Percentiles rank a stretch among this genome's conserved stretches.
These are phyloP conservation scores for Lichtheimia ornata DNA, from an alignment of 371 early-diverging fungal genomes.

Conservation along the genomic window DNA sequence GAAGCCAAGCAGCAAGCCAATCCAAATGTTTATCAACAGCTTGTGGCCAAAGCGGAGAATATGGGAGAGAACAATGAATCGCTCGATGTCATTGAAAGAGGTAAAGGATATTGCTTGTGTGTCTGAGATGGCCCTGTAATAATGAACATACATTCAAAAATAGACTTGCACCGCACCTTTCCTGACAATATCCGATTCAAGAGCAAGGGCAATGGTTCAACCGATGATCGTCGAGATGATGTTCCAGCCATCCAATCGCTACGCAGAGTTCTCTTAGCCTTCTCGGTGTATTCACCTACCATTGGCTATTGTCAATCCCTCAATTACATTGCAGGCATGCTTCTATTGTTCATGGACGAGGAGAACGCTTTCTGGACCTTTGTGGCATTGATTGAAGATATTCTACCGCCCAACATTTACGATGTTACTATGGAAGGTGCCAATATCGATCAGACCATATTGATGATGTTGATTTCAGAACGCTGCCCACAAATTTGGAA, in stretches of 20 bases:
- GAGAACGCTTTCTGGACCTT: conserved; percentile 87
- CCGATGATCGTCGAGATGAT: conserved; percentile 44
- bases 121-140: background rate
- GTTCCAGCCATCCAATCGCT: conserved; percentile 38
- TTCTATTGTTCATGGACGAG: conserved; percentile 74
- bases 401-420: conserved; percentile 77
- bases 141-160: background rate
- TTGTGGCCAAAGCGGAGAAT: conserved; percentile 52
- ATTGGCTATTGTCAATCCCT: conserved; percentile 89
- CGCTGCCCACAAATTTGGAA: conserved; percentile 58
- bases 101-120: background rate
- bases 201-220: conserved; percentile 18
- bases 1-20: conserved; percentile 63
- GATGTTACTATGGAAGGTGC: conserved; percentile 80
- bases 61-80: conserved; percentile 62
- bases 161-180: conserved; percentile 81
- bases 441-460: conserved; percentile 78
- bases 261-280: conserved; percentile 73
- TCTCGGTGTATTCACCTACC: conserved; percentile 54
- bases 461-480: conserved; percentile 65
- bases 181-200: conserved; percentile 77
- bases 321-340: conserved; percentile 82
- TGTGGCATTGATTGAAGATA: conserved; percentile 67
- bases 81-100: conserved; percentile 72
- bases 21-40: conserved; percentile 61